Percentiles rank a stretch among this genome's conserved stretches.
Evolutionary conservation across 2,329 filamentous ascomycete genomes (phyloP).

Genomic region (Botrytis deweyae): DNA sequence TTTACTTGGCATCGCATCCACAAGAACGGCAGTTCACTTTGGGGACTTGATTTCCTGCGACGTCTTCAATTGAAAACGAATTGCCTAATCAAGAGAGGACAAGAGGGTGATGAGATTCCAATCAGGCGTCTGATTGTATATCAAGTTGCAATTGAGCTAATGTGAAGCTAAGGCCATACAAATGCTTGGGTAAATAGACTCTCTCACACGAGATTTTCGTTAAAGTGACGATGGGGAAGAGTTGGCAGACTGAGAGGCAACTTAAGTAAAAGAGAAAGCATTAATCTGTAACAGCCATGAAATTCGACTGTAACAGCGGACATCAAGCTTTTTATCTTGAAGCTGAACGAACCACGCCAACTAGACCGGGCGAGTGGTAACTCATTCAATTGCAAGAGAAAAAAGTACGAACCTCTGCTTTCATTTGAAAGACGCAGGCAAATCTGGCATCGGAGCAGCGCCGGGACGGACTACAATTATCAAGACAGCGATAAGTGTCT

Average conservation of each 20-base stretch:
- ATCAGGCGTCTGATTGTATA: not conserved
- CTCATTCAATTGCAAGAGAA: not conserved
- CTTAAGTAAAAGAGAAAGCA: no score
- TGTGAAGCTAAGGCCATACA: not conserved
- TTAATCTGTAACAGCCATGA: no score
- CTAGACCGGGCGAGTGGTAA: not conserved
- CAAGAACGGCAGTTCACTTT: not conserved
- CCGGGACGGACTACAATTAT: no score
- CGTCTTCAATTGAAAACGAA: accelerated
- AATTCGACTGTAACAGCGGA: not conserved
- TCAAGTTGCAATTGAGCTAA: not conserved
- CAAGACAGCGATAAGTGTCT: no score
- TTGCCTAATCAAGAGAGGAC: not conserved
- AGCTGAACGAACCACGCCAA: not conserved
- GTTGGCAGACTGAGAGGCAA: no score
- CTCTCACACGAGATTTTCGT: no score
- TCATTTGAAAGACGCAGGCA: not conserved
- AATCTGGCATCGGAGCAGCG: not conserved
- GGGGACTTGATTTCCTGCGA: not conserved
- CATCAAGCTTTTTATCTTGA: not conserved
- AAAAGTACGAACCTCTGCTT: not conserved
- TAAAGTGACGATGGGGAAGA: no score
- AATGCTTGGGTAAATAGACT: no score
- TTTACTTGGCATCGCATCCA: not conserved
- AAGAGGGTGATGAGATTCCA: accelerated